Evolutionary conservation across 306 rosid genomes (phyloP).

Genomic region (Cucurbita moschata): DNA sequence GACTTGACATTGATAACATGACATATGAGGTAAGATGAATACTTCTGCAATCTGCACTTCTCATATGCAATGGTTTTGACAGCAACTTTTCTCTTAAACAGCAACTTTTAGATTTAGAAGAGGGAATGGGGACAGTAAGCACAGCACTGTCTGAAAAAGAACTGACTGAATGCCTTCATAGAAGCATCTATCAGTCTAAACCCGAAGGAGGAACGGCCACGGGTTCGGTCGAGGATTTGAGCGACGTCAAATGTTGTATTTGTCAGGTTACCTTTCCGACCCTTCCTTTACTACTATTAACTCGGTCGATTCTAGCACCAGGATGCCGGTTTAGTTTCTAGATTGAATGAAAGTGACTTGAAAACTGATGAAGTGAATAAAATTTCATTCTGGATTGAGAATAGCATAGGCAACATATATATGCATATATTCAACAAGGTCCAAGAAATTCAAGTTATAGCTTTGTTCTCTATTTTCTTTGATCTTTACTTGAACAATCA

Average conservation of each 20-base stretch:
- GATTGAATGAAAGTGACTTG: background rate
- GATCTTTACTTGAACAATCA: background rate
- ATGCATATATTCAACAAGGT: background rate
- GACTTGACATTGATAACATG: slow-evolving; percentile 95
- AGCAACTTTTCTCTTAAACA: slow-evolving; percentile 9
- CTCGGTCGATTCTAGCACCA: background rate
- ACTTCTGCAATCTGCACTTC: background rate
- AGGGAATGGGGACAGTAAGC: slow-evolving; percentile 94
- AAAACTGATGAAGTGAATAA: background rate
- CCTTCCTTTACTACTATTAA: background rate
- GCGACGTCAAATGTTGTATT: slow-evolving; percentile 73
- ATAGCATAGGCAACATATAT: background rate
- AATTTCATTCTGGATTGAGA: background rate
- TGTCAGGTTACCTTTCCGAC: slow-evolving; percentile 51
- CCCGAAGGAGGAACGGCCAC: slow-evolving; percentile 21
- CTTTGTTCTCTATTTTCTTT: background rate
- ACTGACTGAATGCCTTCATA: slow-evolving; percentile 49
- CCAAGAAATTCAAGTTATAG: background rate
- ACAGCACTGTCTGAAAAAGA: slow-evolving; percentile 81
- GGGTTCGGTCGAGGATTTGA: slow-evolving; percentile 25
- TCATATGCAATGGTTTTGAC: background rate
- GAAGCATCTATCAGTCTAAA: slow-evolving; percentile 31
- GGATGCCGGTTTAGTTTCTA: background rate
- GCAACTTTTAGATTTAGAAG: slow-evolving; percentile 93
- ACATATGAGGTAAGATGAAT: slow-evolving; percentile 71